These are phyloP conservation scores for Neurospora sp. DNA, from an alignment of 495 filamentous ascomycete species.

Conservation along the genomic window DNA sequence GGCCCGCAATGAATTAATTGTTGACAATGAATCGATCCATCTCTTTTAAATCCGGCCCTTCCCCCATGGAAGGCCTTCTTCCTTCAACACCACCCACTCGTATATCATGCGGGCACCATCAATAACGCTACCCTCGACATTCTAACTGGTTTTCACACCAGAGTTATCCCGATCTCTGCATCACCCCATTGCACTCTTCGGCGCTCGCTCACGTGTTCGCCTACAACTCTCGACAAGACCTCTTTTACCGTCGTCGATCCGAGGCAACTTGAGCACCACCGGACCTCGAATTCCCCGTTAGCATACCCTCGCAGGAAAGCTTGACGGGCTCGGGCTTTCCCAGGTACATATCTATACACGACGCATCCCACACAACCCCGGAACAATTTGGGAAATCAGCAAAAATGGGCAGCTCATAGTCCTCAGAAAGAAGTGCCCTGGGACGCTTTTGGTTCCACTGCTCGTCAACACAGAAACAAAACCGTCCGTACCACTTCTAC, in stretches of 20 bases:
- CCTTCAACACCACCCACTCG: neutral
- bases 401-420: constrained; percentile 9
- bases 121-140: neutral
- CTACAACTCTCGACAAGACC: neutral
- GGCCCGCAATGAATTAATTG: neutral
- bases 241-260: neutral
- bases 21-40: neutral
- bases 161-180: neutral
- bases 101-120: neutral
- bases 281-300: neutral
- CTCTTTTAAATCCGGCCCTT: neutral
- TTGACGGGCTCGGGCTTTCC: neutral
- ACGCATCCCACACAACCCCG: neutral
- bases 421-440: constrained; percentile 8
- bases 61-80: neutral
- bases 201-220: neutral
- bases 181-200: neutral
- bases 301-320: neutral
- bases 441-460: constrained; percentile 3
- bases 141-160: neutral
- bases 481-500: neutral
- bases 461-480: neutral
- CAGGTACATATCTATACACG: neutral
- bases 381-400: neutral
- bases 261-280: neutral